Evolutionary conservation across 2,329 filamentous ascomycete species (phyloP), one percentile per base, ranked within the genome.

Genomic region (Alternaria alternata): DNA sequence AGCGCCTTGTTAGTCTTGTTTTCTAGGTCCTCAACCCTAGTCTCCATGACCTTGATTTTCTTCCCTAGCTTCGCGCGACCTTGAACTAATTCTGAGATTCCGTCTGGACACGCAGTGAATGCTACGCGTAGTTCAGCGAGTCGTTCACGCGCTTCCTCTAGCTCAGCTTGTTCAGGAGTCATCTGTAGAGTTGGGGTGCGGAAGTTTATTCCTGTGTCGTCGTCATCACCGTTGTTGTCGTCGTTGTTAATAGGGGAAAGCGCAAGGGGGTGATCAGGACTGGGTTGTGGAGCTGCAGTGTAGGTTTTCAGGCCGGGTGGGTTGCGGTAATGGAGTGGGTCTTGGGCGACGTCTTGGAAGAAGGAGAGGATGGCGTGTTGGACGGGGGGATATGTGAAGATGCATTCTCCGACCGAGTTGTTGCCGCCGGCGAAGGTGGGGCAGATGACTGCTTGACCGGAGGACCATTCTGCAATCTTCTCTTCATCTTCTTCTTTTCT

Each of bases 371-470:
- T 84, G 3, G 80, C 75, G 12, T 73, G 68, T 63, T 87, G 84
- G 0, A 86, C 84, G 11, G 74, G 75, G 12, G 89, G 81, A 20
- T 70, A 30, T 1, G 73, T 72, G 53, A 94, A 83, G 62, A 92
- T 84, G 38, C 82, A 81, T 75, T 96, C 91, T 7, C 80, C 80
- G 69, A 87, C 82, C 34, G 82, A 72, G 1, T 78, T 68, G 62
- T 91, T 87, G 4, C 89, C 89, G 2, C 89, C 86, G n/a, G 89
- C 89, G 76, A 90, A 90, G 62, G 88, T 71, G 4, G 73, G 70
- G 38, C 72, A 77, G 81, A 70, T 83, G 80, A 61, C 62, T 20
- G 56, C 56, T 24, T 54, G 54, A 12, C 56, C 59, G 2, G 39
- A 62, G 12, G 56, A 42, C 65, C 65, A 71, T n/a, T 62, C 59